These are phyloP conservation scores for Rhipidocladum racemiflorum DNA, from an alignment of 176 grass and related monocot genomes.

Conservation along the genomic window DNA sequence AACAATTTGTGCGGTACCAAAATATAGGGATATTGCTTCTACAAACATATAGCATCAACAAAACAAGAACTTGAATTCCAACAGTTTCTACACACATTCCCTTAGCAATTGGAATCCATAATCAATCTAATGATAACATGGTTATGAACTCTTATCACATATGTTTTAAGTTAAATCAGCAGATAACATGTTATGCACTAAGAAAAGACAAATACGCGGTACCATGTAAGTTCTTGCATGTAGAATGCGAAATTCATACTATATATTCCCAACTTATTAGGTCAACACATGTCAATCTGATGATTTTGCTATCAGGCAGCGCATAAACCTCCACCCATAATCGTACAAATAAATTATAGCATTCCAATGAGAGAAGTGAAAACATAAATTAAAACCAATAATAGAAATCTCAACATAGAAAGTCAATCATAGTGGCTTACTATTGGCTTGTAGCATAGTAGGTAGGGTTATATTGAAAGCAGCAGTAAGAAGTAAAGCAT, in stretches of 20 bases:
- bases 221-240: neutral
- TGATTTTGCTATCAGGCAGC: no score
- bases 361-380: no score
- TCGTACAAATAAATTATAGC: no score
- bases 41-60: neutral
- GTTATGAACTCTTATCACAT: neutral
- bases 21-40: no score
- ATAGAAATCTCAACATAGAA: no score
- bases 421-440: no score
- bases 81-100: neutral
- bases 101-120: neutral
- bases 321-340: no score
- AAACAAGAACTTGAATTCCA: neutral
- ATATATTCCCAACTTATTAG: neutral
- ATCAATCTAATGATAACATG: neutral
- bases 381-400: no score
- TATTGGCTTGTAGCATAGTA: no score
- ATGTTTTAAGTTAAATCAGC: neutral
- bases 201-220: neutral
- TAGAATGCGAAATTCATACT: neutral
- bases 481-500: no score
- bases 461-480: no score
- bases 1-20: neutral
- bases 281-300: neutral
- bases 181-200: neutral